Evolutionary conservation across 2,329 filamentous ascomycete species (phyloP), one percentile per base, ranked within the genome.

Genomic region (Claviceps purpurea): DNA sequence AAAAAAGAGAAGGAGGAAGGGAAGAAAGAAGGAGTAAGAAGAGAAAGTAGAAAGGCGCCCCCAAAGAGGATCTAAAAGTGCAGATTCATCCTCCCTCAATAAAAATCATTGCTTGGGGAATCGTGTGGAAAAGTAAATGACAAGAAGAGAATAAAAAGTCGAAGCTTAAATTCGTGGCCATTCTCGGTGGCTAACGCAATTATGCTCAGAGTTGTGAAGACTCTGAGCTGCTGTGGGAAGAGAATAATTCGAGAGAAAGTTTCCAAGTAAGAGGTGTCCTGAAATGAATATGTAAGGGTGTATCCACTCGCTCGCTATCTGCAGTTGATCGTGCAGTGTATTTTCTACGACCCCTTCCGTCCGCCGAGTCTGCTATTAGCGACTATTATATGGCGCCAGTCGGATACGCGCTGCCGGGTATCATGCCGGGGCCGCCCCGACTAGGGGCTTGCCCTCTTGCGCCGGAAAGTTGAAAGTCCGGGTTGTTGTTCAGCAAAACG

Each of bases 401-500:
- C 34, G 76, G 76, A 58, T 80, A 81, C 18, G 77, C 73, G 55
- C 75, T 75, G 42, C 72, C 72, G 5, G 76, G 76, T 49, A 76
- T 70, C 70, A 78, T 73, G 37, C 73, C 72, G 41, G 66, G 63
- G 13, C 62, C 64, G 47, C 60, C 62, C 24, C 64, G 58, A 47
- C 58, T 52, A 22, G 56, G 49, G 47, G 56, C 54, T 38, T 57
- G 46, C 51, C 63, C 62, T 50, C 70, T 68, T 47, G 60, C 64
- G 22, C 68, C 69, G 1, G 82, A 84, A 30, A 96, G 66, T 57
- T 85, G 78, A 68, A 96, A 96, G 65, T 96, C 89, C 0, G 90
- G 89, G 61, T 95, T 95, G 62, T 95, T 95, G 60, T 83, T 82
- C 54, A 95, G 73, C 41, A 95, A 70, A 49, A 89, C 75, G 58